These are phyloP conservation scores for Aspergillus glaucus DNA, from an alignment of 2,329 filamentous ascomycete species.

Conservation along the genomic window DNA sequence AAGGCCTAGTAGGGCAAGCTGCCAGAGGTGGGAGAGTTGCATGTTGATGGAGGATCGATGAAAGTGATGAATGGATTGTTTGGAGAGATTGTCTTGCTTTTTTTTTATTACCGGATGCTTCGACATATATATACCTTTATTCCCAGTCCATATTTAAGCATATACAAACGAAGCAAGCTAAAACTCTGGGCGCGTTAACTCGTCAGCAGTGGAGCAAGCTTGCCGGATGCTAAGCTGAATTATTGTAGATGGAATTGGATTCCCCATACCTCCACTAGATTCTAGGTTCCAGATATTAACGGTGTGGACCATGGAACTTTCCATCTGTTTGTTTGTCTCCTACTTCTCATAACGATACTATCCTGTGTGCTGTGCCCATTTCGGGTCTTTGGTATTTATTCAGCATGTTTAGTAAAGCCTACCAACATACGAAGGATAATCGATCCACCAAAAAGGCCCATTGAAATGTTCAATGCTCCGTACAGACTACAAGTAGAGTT, in stretches of 20 bases:
- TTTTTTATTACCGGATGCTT: background rate
- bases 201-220: background rate
- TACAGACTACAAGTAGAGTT: too few species aligned
- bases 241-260: background rate
- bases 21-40: constrained; percentile 3
- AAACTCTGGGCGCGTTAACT: background rate
- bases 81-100: too few species aligned
- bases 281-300: background rate
- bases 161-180: background rate
- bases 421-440: too few species aligned
- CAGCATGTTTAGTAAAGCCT: too few species aligned
- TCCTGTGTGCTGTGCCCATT: too few species aligned
- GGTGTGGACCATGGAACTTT: too few species aligned
- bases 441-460: too few species aligned
- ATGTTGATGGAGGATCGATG: background rate
- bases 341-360: background rate
- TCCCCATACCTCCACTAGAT: background rate
- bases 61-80: background rate
- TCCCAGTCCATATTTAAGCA: background rate
- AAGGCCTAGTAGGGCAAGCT: constrained; percentile 9
- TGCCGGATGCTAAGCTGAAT: background rate
- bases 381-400: too few species aligned
- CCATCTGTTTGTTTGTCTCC: background rate
- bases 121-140: background rate
- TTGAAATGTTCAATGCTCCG: too few species aligned